A percentile compares a stretch with the other conserved stretches of the same genome.
These are phyloP conservation scores for Xylaria sp. DNA, from an alignment of 2,329 filamentous ascomycete species.

Conservation along the genomic window DNA sequence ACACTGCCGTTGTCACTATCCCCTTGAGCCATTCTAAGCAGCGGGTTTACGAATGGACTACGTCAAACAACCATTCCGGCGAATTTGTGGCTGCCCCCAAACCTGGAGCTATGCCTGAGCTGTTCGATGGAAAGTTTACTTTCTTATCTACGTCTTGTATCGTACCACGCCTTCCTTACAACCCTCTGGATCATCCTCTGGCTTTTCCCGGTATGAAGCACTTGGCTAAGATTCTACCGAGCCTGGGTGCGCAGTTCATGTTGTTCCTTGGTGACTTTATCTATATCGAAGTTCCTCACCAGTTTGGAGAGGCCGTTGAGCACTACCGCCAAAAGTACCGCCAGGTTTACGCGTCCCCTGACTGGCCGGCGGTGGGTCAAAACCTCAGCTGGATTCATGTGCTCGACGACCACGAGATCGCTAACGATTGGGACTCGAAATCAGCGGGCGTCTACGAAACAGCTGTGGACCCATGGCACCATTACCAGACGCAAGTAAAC, in stretches of 20 bases:
- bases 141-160: slow-evolving; percentile 94
- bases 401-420: slow-evolving; percentile 94
- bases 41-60: slow-evolving; percentile 78
- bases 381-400: slow-evolving; percentile 97
- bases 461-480: slow-evolving; percentile 80
- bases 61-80: slow-evolving; percentile 85
- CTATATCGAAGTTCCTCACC: slow-evolving; percentile 84
- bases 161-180: slow-evolving; percentile 88
- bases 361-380: slow-evolving; percentile 76
- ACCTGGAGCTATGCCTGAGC: slow-evolving; percentile 63
- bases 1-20: slow-evolving; percentile 71
- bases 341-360: slow-evolving; percentile 92
- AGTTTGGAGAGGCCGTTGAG: slow-evolving; percentile 70
- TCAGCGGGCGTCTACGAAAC: slow-evolving; percentile 77
- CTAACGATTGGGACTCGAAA: slow-evolving; percentile 88
- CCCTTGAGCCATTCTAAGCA: slow-evolving; percentile 66
- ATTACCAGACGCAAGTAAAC: slow-evolving; percentile 85
- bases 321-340: slow-evolving; percentile 91
- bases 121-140: slow-evolving; percentile 73
- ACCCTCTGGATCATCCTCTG: slow-evolving; percentile 78
- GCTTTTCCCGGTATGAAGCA: slow-evolving; percentile 79
- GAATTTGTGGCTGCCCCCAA: slow-evolving; percentile 78
- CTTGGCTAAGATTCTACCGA: slow-evolving; percentile 72
- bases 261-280: slow-evolving; percentile 87
- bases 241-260: slow-evolving; percentile 76